Percentiles rank a stretch among this genome's conserved stretches.
These are phyloP conservation scores for Podila epicladia DNA, from an alignment of 192 early-diverging fungal species.

Conservation along the genomic window DNA sequence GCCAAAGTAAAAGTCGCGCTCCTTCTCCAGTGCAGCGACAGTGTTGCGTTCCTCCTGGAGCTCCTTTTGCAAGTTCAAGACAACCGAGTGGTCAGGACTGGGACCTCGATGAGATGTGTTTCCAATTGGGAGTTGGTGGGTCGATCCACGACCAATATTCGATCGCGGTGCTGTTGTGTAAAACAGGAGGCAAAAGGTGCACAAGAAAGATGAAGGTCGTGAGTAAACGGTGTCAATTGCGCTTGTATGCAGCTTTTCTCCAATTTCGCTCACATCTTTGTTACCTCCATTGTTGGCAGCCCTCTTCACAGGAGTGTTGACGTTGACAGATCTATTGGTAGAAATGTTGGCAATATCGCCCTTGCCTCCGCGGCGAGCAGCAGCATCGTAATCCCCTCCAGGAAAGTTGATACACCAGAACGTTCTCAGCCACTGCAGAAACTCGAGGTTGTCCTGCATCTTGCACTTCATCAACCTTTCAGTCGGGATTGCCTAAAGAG, in stretches of 20 bases:
- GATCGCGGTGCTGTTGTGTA: neutral
- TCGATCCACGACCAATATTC: neutral
- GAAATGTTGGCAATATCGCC: conserved; percentile 18
- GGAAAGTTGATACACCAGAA: conserved; percentile 90
- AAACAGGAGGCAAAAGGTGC: neutral
- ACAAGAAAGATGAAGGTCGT: neutral
- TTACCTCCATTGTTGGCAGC: conserved; percentile 48
- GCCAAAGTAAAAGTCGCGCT: conserved; percentile 97
- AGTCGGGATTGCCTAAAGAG: conserved; percentile 78
- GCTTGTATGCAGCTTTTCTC: neutral
- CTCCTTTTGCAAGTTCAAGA: conserved; percentile 82
- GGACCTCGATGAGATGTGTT: conserved; percentile 27
- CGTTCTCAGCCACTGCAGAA: conserved; percentile 93
- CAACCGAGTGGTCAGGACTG: conserved; percentile 54
- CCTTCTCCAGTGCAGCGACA: conserved; percentile 93
- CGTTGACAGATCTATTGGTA: conserved; percentile 39
- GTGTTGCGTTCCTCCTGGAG: conserved; percentile 82
- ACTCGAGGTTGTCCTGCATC: conserved; percentile 99
- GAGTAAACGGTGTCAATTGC: neutral
- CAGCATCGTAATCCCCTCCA: conserved; percentile 85
- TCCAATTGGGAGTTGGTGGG: conserved; percentile 18
- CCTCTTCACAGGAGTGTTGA: conserved; percentile 32
- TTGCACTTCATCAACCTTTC: conserved; percentile 93
- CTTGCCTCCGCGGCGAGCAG: conserved; percentile 66
- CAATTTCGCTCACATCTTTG: neutral